Evolutionary conservation across 2,329 filamentous ascomycete genomes (phyloP).

Genomic region (Aspergillus sp.): DNA sequence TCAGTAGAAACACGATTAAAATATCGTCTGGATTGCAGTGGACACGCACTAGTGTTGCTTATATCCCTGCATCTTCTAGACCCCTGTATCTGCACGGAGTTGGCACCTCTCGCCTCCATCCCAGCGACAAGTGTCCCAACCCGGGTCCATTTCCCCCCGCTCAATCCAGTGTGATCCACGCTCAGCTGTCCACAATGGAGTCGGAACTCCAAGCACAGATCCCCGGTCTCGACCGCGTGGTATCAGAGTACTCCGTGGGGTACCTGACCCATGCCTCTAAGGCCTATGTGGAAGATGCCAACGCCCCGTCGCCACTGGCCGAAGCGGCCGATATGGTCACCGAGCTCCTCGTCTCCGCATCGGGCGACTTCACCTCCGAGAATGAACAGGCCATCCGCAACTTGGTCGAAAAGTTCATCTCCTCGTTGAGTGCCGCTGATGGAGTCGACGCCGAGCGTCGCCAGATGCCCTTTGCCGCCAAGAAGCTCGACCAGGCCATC

Average conservation of each 20-base stretch:
- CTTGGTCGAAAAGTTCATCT: conserved; percentile 87
- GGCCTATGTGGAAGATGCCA: conserved; percentile 71
- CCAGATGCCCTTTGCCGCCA: conserved; percentile 74
- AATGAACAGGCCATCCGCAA: conserved; percentile 77
- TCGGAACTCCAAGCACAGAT: conserved; percentile 81
- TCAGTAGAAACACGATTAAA: background rate
- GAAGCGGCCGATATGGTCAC: conserved; percentile 84
- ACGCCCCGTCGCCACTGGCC: conserved; percentile 71
- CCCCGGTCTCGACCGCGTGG: conserved; percentile 81
- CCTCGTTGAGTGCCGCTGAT: conserved; percentile 73
- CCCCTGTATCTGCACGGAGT: background rate
- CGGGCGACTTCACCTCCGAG: conserved; percentile 71
- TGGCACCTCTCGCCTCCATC: background rate
- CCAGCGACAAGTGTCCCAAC: background rate
- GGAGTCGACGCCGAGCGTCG: conserved; percentile 66
- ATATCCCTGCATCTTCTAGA: background rate
- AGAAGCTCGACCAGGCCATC: conserved; percentile 88
- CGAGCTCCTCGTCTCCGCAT: conserved; percentile 90
- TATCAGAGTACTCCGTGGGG: conserved; percentile 90
- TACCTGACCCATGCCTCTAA: conserved; percentile 93
- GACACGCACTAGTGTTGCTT: background rate
- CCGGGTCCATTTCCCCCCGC: no score
- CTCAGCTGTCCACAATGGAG: conserved; percentile 63
- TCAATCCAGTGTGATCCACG: no score
- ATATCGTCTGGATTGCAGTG: background rate